phyloP scores from a whole-genome alignment of 169 alveolate species.

The Plasmodium billcollinsi region DNA sequence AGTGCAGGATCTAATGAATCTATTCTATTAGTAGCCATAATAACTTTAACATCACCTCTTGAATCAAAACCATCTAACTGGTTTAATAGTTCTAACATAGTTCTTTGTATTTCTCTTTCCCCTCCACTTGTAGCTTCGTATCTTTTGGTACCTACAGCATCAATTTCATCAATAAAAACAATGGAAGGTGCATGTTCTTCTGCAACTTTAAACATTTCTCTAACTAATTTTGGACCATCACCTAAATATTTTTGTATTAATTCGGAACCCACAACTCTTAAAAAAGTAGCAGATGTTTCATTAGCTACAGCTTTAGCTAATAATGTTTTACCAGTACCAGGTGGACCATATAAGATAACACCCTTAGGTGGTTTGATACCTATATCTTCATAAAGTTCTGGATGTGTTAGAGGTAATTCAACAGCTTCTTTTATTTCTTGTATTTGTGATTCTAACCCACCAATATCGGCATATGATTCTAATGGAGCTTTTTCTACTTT shows the following conservation, averaged over 20 bases:
- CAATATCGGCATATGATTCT: conserved; percentile 99
- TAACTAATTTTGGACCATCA: conserved; percentile 98
- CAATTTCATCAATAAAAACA: conserved; percentile 99
- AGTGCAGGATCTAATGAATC: conserved; percentile 99
- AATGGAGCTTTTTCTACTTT: conserved; percentile 99
- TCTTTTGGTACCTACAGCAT: conserved; percentile 98
- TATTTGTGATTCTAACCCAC: conserved; percentile 99
- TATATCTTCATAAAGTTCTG: conserved; percentile 99
- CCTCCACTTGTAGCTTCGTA: conserved; percentile 99
- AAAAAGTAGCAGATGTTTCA: conserved; percentile 99
- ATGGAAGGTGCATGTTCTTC: conserved; percentile 99
- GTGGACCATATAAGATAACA: conserved; percentile 95
- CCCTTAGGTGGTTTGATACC: conserved; percentile 98
- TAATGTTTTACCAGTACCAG: conserved; percentile 95
- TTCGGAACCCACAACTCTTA: conserved; percentile 99
- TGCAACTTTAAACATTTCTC: conserved; percentile 99
- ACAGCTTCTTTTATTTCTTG: conserved; percentile 95
- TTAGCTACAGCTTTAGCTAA: conserved; percentile 97
- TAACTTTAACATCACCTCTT: conserved; percentile 98
- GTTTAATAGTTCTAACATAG: conserved; percentile 99
- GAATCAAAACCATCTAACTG: conserved; percentile 99
- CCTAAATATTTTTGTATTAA: conserved; percentile 99
- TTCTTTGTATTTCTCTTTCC: conserved; percentile 99
- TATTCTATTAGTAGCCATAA: conserved; percentile 98
- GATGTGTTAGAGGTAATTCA: conserved; percentile 99